A percentile compares a stretch with the other conserved stretches of the same genome.
Conservation (phyloP, 2,329 filamentous ascomycete species). For the Ceratocystis diversiconidia region DNA sequence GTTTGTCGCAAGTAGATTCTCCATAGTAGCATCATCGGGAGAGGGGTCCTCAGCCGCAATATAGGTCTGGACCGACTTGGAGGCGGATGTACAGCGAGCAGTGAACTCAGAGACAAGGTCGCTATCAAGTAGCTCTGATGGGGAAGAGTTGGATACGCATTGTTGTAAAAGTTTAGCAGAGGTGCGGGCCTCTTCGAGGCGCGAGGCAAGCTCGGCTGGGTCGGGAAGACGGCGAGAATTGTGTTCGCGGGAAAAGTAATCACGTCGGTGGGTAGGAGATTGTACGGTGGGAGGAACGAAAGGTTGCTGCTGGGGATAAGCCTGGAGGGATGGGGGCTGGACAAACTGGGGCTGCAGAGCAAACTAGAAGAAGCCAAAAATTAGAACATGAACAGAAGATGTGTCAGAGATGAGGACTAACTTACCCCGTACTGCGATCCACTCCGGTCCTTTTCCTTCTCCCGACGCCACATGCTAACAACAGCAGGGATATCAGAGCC, state of each 20-base stretch:
- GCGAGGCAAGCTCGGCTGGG: slow-evolving; percentile 61
- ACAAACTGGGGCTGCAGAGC: not conserved
- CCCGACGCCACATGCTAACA: slow-evolving; percentile 76
- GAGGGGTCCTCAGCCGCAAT: slow-evolving; percentile 65
- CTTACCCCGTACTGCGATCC: slow-evolving; percentile 34
- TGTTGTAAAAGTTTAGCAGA: slow-evolving; percentile 87
- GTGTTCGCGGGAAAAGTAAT: slow-evolving; percentile 43
- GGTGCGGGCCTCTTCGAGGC: slow-evolving; percentile 80
- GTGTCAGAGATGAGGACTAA: slow-evolving; percentile 12
- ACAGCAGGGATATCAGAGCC: slow-evolving; percentile 12
- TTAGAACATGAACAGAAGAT: not conserved
- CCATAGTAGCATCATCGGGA: slow-evolving; percentile 87
- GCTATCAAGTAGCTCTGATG: slow-evolving; percentile 59
- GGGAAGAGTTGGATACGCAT: slow-evolving; percentile 72
- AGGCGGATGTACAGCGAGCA: slow-evolving; percentile 69
- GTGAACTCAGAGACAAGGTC: slow-evolving; percentile 90
- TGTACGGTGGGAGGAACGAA: slow-evolving; percentile 23
- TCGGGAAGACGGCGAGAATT: slow-evolving; percentile 42
- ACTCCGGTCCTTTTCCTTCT: slow-evolving; percentile 54
- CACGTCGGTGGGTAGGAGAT: slow-evolving; percentile 28
- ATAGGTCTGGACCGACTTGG: slow-evolving; percentile 69
- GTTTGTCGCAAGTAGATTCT: slow-evolving; percentile 85
- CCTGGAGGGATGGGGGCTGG: slow-evolving; percentile 1
- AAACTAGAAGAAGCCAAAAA: not conserved
- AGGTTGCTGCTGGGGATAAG: slow-evolving; percentile 3